These are phyloP conservation scores for Solanum ossicruentum DNA, from an alignment of 257 asterid species.

Conservation along the genomic window DNA sequence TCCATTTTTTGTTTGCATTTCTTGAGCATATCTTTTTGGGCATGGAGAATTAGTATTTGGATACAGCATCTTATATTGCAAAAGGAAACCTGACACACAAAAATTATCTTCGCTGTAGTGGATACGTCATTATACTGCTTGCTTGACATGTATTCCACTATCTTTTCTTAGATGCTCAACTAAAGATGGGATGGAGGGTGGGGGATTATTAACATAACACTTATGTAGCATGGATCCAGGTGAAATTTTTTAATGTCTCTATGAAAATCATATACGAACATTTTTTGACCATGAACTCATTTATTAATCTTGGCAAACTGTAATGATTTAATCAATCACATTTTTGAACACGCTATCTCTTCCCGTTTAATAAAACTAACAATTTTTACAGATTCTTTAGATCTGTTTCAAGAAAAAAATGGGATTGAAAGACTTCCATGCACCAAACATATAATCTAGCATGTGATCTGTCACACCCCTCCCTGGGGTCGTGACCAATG, in stretches of 20 bases:
- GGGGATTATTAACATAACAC: not conserved
- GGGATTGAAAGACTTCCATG: not conserved
- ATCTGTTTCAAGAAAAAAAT: not conserved
- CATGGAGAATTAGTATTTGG: not conserved
- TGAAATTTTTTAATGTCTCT: not conserved
- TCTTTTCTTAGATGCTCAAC: not conserved
- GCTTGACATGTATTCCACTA: not conserved
- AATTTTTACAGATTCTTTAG: not conserved
- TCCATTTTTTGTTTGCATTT: not conserved
- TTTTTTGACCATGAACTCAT: not conserved
- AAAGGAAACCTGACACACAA: not conserved
- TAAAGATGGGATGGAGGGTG: not conserved
- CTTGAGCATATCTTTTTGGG: not conserved
- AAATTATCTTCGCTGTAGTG: not conserved
- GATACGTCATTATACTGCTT: not conserved
- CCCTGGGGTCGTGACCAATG: no score
- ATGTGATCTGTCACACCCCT: no score
- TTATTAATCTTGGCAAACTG: not conserved
- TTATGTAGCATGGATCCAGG: not conserved
- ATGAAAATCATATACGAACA: not conserved
- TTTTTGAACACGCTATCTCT: not conserved
- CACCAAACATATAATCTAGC: not conserved
- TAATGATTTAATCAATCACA: not conserved
- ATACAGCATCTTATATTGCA: not conserved
- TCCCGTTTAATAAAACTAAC: not conserved